Evolutionary conservation across 345 rosid genomes (phyloP).

Genomic region (Schrenkiella parvula): DNA sequence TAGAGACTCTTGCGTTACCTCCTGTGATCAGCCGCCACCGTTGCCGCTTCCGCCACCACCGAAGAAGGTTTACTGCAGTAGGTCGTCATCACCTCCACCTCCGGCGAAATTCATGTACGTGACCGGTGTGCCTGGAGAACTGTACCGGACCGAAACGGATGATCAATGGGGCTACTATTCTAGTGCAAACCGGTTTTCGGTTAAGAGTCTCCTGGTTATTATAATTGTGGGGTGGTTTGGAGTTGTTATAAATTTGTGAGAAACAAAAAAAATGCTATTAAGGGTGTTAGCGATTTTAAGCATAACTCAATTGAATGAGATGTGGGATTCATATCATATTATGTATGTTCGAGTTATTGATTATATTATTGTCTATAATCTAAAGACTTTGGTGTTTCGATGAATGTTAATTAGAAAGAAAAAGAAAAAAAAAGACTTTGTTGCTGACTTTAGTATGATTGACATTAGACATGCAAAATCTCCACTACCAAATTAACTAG

Average conservation of each 20-base stretch:
- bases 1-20: slow-evolving; percentile 20
- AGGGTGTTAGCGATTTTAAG: not conserved
- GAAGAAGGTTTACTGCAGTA: slow-evolving; percentile 23
- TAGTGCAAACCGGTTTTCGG: slow-evolving; percentile 27
- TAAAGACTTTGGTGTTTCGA: not conserved
- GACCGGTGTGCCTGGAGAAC: slow-evolving; percentile 46
- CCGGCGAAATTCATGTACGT: slow-evolving; percentile 51
- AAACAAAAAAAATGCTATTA: not conserved
- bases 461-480: slow-evolving; percentile 30
- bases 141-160: slow-evolving; percentile 38
- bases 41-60: too few relatives aligned
- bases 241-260: not conserved
- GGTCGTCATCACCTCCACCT: slow-evolving; percentile 35
- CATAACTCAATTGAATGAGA: not conserved
- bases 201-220: slow-evolving; percentile 17
- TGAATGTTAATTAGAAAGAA: not conserved
- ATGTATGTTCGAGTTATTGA: not conserved
- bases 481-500: slow-evolving; percentile 14
- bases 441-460: slow-evolving; percentile 16
- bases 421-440: not conserved
- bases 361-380: not conserved
- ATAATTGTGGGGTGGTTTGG: slow-evolving; percentile 13
- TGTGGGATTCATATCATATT: not conserved
- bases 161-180: slow-evolving; percentile 38
- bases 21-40: slow-evolving; percentile 41